Base-by-base conservation (phyloP, 129 eudicot species). In the Rutidosis leptorrhynchoides region DNA sequence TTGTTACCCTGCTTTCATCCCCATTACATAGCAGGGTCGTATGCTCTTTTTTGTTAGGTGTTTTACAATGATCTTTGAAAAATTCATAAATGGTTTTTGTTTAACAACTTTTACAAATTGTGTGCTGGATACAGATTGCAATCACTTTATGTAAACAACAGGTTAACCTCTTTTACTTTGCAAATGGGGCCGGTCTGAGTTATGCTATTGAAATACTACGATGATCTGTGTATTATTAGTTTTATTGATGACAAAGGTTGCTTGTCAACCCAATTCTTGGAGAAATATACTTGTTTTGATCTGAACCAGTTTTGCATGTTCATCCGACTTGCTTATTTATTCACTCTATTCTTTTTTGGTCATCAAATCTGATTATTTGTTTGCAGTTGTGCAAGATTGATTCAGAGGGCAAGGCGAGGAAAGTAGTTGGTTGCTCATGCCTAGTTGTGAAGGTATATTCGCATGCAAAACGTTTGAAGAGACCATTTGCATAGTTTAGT, bases 301-400 rank as follows among this genome's bases (percentile, higher is more conserved):
- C 43, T 35, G 15, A 10, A 35, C 43, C 43, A 10, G 43, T 10
- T 10, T 35, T 35, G 43, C 2, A 35, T 35, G 43, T 48, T 48
- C 17, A 3, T 17, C 22, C 7, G 5, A 3, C 53, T 33, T 8
- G 11, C 11, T 12, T 12, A 33, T 6, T 46, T 4, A 0, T 46
- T 7, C 19, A 3, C 51, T 4, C 1, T 16, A 8, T 7, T 7
- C 2, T 5, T 14, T 2, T 16, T 12, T 45, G 8, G 6, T 12
- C 51, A 16, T 45, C 3, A 2, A 1, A 3, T 33, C 11, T 0
- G 12, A 33, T 33, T 7, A 2, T 45, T 45, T 3, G 21, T 22
- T 23, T 68, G 59, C 85, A 93, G 98, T 75, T 93, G 77, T 93
- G 98, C 95, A 93, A 93, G 87, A 88, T 93, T 30, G 98, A 93